Evolutionary conservation across 106 monocot species (phyloP), one percentile per base, ranked within the genome.

Genomic region (Phalaenopsis aphrodite): DNA sequence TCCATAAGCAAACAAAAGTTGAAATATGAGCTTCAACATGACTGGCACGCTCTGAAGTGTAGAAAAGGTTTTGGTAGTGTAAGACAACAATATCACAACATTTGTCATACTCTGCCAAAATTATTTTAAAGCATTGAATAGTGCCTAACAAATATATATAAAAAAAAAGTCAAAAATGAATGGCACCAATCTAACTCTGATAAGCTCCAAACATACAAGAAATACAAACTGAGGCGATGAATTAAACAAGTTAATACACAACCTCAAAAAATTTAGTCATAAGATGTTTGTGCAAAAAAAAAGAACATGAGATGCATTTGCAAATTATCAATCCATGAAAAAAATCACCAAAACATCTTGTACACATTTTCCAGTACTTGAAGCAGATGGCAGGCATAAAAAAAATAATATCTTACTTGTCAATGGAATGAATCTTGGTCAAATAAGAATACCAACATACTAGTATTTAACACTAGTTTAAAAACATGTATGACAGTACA

Each of bases 81-180:
- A 42, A 74, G 43, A 74, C 17, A 42, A 45, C 74, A 42, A 19
- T 43, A 21, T 74, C 74, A 42, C 74, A 74, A 43, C 71, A 74
- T 42, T 74, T 43, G n/a, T 14, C 38, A 36, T 38, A 15, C 12
- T 69, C 38, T 38, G 15, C 23, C 69, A 39, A 39, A 38, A 69
- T 69, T 69, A 5, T 15, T 69, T 69, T 38, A 69, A 39, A 4
- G 39, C 23, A 38, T 69, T 14, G 38, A 38, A 11, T 69, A 39
- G 39, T 38, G 39, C 1, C 38, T 69, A 39, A 69, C 5, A 69
- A 69, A 36, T 38, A 39, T 39, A 68, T 68, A 38, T 14, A 65
- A 21, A 65, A 39, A 1, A 21, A 21, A 0, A 17, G 57, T 12
- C 30, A 21, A 61, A 61, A 61, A 61, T 61, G 61, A 61, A 21